Base-by-base conservation (phyloP, 2,329 filamentous ascomycete genomes). In the Microcyclospora pomicola region DNA sequence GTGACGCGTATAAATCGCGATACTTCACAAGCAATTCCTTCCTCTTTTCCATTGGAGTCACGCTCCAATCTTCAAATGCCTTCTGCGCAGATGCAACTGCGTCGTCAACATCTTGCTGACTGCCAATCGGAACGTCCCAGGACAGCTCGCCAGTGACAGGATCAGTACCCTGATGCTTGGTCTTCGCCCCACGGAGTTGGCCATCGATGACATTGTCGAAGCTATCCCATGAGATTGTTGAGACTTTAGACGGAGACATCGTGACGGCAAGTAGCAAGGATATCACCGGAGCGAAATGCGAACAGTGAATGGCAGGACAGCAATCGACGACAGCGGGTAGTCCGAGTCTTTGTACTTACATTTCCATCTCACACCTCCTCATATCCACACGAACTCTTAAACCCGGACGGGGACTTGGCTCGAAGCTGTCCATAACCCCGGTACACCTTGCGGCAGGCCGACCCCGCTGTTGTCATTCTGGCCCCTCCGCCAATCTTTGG, bases 171-270 rank as follows among this genome's bases (percentile, higher is more conserved):
- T 58, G 45, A 42, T 58, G 54, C 41, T 54, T 48, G 31, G 49
- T 43, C 36, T 57, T 52, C 42, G 43, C 44, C 15, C 41, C 42
- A 34, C 56, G 52, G 27, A 47, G 44, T 50, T 60, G 45, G 48
- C 59, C 59, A 39, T 61, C 54, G 42, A 62, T 49, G 44, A 56
- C 54, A 50, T 62, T 62, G 51, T 50, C 47, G 54, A 62, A 62
- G 34, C 50, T 51, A 42, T 56, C 55, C 43, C 53, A 62, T 36
- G 49, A 46, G 45, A 62, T 52, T 36, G 44, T 50, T 35, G 56
- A 55, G 13, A 62, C 55, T 45, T 65, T 65, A 42, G 58, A 60
- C 27, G 63, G 62, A 57, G 63, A 65, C 64, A 66, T 67, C 46
- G 37, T 61, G 36, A 19, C 28, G 39, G 35, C 9, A 34, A 31